phyloP scores from a whole-genome alignment of 805 yeast genomes.

The Yarrowia sp. region DNA sequence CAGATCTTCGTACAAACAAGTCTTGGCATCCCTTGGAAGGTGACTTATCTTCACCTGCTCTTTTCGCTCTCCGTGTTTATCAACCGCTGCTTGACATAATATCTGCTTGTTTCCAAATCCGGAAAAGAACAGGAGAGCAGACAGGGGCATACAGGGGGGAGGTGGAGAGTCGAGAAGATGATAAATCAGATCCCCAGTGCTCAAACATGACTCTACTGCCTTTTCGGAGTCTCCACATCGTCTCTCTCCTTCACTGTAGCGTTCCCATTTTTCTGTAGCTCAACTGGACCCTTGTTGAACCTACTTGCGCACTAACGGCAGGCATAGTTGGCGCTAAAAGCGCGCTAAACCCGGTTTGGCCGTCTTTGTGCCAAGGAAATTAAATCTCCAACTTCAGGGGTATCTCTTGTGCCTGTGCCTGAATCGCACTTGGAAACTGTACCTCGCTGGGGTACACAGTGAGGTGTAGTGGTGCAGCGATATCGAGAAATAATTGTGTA shows the following conservation, averaged over 20 bases:
- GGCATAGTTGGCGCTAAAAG: not conserved
- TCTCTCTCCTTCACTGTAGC: too few relatives aligned
- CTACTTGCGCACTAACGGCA: not conserved
- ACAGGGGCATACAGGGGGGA: not conserved
- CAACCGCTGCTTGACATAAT: not conserved
- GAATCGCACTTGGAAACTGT: too few relatives aligned
- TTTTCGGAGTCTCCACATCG: too few relatives aligned
- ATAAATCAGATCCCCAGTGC: too few relatives aligned
- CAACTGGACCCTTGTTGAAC: too few relatives aligned
- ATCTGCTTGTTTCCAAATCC: not conserved
- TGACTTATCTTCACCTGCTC: not conserved
- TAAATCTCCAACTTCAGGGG: not conserved
- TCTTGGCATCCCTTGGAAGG: not conserved
- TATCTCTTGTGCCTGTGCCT: not conserved
- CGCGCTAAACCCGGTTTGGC: not conserved
- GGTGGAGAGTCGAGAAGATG: not conserved
- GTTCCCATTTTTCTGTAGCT: too few relatives aligned
- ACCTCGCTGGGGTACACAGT: too few relatives aligned
- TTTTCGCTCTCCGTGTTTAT: too few relatives aligned
- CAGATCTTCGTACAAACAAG: too few relatives aligned
- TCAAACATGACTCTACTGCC: too few relatives aligned
- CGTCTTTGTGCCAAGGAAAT: conserved; percentile 1
- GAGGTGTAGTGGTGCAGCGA: too few relatives aligned
- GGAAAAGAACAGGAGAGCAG: not conserved
- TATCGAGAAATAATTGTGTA: too few relatives aligned